These are phyloP conservation scores for Pelargonium nanum DNA, from an alignment of 345 rosid species.

Conservation along the genomic window DNA sequence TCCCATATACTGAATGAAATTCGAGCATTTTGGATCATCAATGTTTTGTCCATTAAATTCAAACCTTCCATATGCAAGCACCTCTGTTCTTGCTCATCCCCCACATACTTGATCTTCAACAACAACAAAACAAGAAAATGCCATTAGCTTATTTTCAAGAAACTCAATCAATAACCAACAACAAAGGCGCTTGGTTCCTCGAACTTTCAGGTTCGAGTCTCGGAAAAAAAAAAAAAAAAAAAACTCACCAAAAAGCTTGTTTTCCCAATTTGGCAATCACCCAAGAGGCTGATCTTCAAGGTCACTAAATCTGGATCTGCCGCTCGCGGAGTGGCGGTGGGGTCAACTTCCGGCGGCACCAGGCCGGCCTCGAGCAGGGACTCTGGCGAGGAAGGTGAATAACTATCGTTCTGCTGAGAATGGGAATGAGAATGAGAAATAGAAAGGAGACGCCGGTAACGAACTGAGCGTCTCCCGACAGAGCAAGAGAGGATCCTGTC, in stretches of 20 bases:
- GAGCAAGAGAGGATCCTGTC: conserved; percentile 61
- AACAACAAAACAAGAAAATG: neutral
- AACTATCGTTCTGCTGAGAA: neutral
- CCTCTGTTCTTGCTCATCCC: conserved; percentile 58
- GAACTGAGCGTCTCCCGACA: conserved; percentile 15
- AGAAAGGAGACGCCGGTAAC: neutral
- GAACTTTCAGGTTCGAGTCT: neutral
- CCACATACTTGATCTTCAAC: conserved; percentile 70
- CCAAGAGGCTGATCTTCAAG: conserved; percentile 82
- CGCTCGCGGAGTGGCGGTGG: neutral
- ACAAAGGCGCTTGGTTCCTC: neutral
- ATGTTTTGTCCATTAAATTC: conserved; percentile 80
- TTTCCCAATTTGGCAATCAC: conserved; percentile 89
- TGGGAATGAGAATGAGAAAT: no score
- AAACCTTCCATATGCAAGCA: conserved; percentile 70
- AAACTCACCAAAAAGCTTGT: conserved; percentile 71
- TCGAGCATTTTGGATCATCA: conserved; percentile 64
- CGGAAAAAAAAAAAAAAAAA: neutral
- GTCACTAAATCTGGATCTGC: conserved; percentile 31
- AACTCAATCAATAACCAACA: neutral
- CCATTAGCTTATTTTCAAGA: neutral
- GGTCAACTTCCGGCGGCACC: neutral
- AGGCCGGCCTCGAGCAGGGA: neutral
- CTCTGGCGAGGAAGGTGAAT: neutral
- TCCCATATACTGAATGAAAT: conserved; percentile 94